Evolutionary conservation across 305 asterid genomes (phyloP), one percentile per base, ranked within the genome.

Genomic region (Solanum hybrid): DNA sequence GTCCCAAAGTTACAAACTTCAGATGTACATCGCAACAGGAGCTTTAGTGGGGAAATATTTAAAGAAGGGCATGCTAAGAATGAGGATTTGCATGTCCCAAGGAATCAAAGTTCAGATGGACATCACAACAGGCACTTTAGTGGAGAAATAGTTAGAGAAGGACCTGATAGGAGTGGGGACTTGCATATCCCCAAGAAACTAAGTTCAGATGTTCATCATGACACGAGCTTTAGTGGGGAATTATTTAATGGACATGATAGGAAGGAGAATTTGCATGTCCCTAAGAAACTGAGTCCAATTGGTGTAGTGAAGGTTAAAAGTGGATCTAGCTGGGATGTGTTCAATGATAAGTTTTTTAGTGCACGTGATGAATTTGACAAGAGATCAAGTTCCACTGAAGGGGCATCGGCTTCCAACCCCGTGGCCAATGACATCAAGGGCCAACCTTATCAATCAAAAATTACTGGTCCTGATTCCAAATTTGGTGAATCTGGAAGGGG

Each of bases 151-250:
- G 89, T 93, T 91, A 96, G 92, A 86, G 88, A 20, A 51, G 90
- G 37, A 87, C 79, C 72, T 45, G 89, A 91, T 79, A 89, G 72
- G 81, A 91, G 92, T 68, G 81, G 77, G 84, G 91, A 83, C 61
- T 77, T 89, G 86, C 88, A 84, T 84, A 39, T 51, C 76, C 76
- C 88, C 76, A 90, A 91, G 92, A 57, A 85, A 31, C 77, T 31
- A 85, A 32, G 88, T 57, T 31, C 88, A 57, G 88, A 32, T 85
- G 77, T 93, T 86, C 94, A 94, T 89, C 95, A 94, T 41, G 92
- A 95, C 38, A 93, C 94, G 98, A 93, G 95, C 92, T 94, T 96
- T 92, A 94, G 93, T 91, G 93, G 92, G 90, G 95, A 93, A 70
- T 72, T 87, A 75, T 33, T 88, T 90, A 96, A 94, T 82, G 90